Conservation (phyloP, 2,329 filamentous ascomycete species). For the Magnaporthiopsis incrustans region DNA sequence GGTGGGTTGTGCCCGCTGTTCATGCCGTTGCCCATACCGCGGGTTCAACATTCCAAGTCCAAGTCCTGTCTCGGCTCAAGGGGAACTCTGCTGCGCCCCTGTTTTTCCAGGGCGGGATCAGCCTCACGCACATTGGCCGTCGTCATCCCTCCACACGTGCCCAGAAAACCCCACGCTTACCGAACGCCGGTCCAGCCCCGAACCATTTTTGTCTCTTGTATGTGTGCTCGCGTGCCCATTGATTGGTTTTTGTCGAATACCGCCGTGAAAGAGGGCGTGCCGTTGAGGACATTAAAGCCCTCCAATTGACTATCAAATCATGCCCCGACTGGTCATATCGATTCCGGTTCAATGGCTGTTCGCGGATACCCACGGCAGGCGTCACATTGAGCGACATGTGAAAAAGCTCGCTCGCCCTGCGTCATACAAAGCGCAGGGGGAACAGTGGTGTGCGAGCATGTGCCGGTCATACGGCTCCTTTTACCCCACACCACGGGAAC, state of each 20-base stretch:
- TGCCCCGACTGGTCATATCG: too few relatives aligned
- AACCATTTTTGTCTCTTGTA: not conserved
- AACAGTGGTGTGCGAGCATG: not conserved
- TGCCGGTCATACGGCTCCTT: not conserved
- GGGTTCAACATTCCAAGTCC: not conserved
- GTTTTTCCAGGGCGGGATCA: not conserved
- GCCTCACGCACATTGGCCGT: not conserved
- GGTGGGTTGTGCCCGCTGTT: not conserved
- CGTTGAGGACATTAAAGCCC: too few relatives aligned
- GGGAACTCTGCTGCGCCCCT: not conserved
- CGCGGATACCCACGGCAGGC: too few relatives aligned
- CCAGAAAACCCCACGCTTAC: not conserved
- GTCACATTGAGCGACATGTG: conserved; percentile 7
- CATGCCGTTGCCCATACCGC: not conserved
- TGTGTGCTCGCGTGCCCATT: not conserved
- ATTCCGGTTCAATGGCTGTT: too few relatives aligned
- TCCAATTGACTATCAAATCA: too few relatives aligned
- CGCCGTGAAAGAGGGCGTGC: too few relatives aligned
- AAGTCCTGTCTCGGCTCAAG: not conserved
- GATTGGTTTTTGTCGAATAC: too few relatives aligned
- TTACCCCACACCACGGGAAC: not conserved
- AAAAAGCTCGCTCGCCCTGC: conserved; percentile 5
- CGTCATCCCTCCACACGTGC: not conserved
- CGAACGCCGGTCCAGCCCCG: not conserved
- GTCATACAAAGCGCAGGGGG: conserved; percentile 3